Evolutionary conservation across 1,284 basidiomycete species (phyloP).

Genomic region (Cystobasidium pallidum): DNA sequence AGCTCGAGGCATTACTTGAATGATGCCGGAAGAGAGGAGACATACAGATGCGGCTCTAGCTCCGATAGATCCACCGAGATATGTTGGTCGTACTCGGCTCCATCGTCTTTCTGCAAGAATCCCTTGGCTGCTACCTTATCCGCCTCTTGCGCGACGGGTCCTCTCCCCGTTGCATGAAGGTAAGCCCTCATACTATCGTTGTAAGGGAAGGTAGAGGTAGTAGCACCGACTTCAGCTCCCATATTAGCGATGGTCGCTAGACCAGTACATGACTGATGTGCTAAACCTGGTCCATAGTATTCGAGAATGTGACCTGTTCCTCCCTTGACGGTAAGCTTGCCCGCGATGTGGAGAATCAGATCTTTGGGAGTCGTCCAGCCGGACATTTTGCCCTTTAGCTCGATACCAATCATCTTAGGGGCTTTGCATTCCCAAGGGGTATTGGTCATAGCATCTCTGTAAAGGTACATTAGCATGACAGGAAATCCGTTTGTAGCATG

Average conservation of each 20-base stretch:
- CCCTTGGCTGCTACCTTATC: slow-evolving; percentile 78
- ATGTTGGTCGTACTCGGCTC: slow-evolving; percentile 88
- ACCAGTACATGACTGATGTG: slow-evolving; percentile 90
- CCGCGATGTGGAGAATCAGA: slow-evolving; percentile 90
- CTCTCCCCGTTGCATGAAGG: slow-evolving; percentile 84
- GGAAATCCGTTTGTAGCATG: background rate
- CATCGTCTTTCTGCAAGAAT: slow-evolving; percentile 74
- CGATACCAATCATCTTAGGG: slow-evolving; percentile 62
- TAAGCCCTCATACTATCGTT: slow-evolving; percentile 83
- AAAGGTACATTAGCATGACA: background rate
- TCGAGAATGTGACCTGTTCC: slow-evolving; percentile 96
- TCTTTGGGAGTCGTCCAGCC: slow-evolving; percentile 98
- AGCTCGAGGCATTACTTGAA: background rate
- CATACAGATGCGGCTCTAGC: slow-evolving; percentile 80
- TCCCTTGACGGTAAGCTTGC: slow-evolving; percentile 93
- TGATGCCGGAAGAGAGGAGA: background rate
- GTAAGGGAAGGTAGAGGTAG: slow-evolving; percentile 97
- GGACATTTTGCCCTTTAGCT: slow-evolving; percentile 81
- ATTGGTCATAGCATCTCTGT: slow-evolving; percentile 87
- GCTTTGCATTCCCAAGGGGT: slow-evolving; percentile 99
- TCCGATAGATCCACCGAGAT: slow-evolving; percentile 92
- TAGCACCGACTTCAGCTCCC: slow-evolving; percentile 99
- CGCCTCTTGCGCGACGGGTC: slow-evolving; percentile 83
- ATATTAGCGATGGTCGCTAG: slow-evolving; percentile 62
- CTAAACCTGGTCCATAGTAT: slow-evolving; percentile 95